phyloP scores from a whole-genome alignment of 768 basidiomycete genomes.

The Kwoniella sp. region DNA sequence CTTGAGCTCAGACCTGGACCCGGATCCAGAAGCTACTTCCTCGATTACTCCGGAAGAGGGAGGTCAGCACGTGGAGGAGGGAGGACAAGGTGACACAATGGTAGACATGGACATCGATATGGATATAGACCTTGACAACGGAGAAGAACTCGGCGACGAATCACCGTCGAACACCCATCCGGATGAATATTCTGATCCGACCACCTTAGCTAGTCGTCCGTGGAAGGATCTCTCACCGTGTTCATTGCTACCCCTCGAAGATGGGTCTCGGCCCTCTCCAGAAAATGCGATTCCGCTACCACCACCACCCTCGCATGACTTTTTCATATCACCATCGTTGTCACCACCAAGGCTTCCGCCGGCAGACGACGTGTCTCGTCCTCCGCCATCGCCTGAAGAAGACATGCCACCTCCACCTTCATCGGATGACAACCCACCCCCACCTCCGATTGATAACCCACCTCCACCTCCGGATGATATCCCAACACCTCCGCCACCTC shows the following conservation, averaged over 20 bases:
- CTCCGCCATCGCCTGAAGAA: too few species aligned
- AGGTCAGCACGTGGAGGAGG: too few species aligned
- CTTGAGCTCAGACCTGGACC: slow-evolving; percentile 2
- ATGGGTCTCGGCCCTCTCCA: too few species aligned
- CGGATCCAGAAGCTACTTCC: too few species aligned
- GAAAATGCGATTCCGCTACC: neutral
- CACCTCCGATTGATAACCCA: slow-evolving; percentile 17
- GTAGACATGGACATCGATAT: neutral
- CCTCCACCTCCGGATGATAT: slow-evolving; percentile 15
- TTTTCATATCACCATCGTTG: too few species aligned
- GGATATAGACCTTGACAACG: slow-evolving; percentile 8
- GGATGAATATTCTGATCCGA: neutral
- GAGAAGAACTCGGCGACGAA: neutral
- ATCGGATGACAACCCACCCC: slow-evolving; percentile 8
- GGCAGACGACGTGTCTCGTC: too few species aligned
- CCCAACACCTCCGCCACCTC: slow-evolving; percentile 18
- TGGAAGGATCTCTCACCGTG: too few species aligned
- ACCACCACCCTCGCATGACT: neutral
- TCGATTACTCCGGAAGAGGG: neutral
- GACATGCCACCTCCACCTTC: slow-evolving; percentile 5
- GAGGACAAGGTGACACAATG: neutral
- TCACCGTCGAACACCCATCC: neutral
- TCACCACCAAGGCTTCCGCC: too few species aligned
- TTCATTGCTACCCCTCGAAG: too few species aligned
- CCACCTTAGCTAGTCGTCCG: too few species aligned